phyloP scores from a whole-genome alignment of 805 yeast genomes.

The Kurtzmaniella cleridarum region DNA sequence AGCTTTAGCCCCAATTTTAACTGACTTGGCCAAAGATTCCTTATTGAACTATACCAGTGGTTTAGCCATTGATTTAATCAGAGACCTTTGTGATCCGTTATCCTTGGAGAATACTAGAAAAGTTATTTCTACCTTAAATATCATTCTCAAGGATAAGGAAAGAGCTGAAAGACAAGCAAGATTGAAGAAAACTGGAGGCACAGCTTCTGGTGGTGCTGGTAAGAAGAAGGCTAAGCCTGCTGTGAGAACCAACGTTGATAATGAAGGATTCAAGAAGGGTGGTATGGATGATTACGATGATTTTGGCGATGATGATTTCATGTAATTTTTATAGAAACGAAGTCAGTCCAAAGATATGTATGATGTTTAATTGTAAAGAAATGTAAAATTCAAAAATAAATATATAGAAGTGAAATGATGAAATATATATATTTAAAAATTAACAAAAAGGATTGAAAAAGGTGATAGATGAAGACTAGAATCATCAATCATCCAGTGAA shows the following conservation, averaged over 20 bases:
- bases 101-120: conserved; percentile 78
- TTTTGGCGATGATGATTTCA: conserved; percentile 76
- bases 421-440: too few relatives aligned
- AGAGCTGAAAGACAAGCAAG: conserved; percentile 87
- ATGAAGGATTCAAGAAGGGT: conserved; percentile 56
- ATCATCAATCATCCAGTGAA: too few relatives aligned
- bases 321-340: conserved; percentile 37
- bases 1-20: conserved; percentile 57
- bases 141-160: conserved; percentile 77
- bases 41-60: conserved; percentile 64
- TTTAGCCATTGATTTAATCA: conserved; percentile 77
- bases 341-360: neutral
- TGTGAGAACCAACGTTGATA: conserved; percentile 53
- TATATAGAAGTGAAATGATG: too few relatives aligned
- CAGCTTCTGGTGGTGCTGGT: conserved; percentile 89
- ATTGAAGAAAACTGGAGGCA: conserved; percentile 74
- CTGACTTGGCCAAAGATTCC: conserved; percentile 56
- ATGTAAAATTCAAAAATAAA: too few relatives aligned
- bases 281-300: conserved; percentile 43
- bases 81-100: conserved; percentile 81
- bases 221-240: conserved; percentile 87
- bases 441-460: too few relatives aligned
- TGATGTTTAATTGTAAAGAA: too few relatives aligned
- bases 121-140: conserved; percentile 78
- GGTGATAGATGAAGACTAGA: too few relatives aligned